Base-by-base conservation (phyloP, 2,329 filamentous ascomycete genomes). In the Colletotrichum destructivum region DNA sequence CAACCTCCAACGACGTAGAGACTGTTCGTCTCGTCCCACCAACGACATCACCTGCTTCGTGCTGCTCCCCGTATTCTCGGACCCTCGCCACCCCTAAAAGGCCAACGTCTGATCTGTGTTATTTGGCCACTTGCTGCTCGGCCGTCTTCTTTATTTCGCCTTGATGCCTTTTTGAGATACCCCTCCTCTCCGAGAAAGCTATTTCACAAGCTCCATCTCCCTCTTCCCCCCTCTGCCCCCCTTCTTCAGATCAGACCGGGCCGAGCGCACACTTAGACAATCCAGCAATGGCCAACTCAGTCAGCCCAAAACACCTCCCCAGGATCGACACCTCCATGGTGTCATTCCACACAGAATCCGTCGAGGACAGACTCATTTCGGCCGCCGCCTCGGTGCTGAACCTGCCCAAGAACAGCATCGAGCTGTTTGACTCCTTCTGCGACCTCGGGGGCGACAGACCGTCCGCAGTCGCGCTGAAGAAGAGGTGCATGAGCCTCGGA, bases 401-500 rank as follows among this genome's bases (percentile, higher is more conserved):
- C 18, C 76, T 84, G 4, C 75, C 80, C 2, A 69, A 73, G 8
- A 69, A 76, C 26, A 74, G 77, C 1, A 78, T 86, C 16, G 76
- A 79, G 16, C 75, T 82, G 8, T 79, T 82, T 67, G 82, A 84
- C 69, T 87, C 85, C 15, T 86, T 87, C 64, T 74, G 75, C 55
- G 84, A 87, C 31, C 76, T 86, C 11, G 85, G 85, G 46, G 83
- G 85, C 59, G 79, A 82, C 72, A 78, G 80, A 38, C 75, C 78
- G 23, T 75, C 78, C n/a, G 83, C 82, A 12, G 75, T 71, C 31
- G 77, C 78, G 16, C 74, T 84, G 15, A 75, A 78, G 44, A 78
- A 76, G 47, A 77, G 74, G n/a, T 84, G 81, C 67, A 77, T 81
- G 76, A 76, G 75, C 56, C 76, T 79, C n/a, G 82, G 82, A 38